phyloP scores from a whole-genome alignment of 23 red algal species.

The Agarophyton chilense region DNA sequence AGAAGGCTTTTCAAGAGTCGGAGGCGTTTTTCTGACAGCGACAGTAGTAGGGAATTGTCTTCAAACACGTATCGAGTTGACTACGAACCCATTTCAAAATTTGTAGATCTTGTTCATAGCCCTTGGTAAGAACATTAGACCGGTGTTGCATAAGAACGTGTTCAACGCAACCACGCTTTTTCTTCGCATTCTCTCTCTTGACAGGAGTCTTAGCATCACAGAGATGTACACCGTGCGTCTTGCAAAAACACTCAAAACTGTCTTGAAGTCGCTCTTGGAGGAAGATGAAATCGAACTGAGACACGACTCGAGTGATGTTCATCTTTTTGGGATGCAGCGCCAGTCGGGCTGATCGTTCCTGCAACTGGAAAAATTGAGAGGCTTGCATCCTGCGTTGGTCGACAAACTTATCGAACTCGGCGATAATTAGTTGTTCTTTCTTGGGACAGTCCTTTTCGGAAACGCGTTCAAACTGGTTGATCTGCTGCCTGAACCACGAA shows the following conservation, averaged over 20 bases:
- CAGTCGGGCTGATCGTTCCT: neutral
- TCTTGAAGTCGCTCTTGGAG: neutral
- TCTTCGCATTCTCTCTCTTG: too few relatives aligned
- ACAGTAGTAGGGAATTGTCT: slow-evolving; percentile 1
- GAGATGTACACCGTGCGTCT: too few relatives aligned
- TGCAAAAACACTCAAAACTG: too few relatives aligned
- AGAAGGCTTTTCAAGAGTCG: too few relatives aligned
- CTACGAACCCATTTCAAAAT: slow-evolving; percentile 8
- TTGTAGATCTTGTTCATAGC: slow-evolving; percentile 17
- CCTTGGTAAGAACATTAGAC: neutral
- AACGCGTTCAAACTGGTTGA: too few relatives aligned
- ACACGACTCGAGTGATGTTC: neutral
- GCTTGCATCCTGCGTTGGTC: too few relatives aligned
- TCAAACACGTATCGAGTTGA: too few relatives aligned
- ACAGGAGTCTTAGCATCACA: too few relatives aligned
- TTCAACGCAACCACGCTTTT: neutral
- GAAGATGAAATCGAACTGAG: slow-evolving; percentile 22
- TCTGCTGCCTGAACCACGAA: slow-evolving; percentile 3
- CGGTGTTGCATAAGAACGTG: slow-evolving; percentile 26
- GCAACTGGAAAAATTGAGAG: slow-evolving; percentile 3
- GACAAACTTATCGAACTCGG: neutral
- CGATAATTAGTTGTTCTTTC: neutral
- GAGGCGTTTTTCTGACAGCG: neutral
- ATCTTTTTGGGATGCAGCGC: neutral
- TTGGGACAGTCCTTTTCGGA: neutral